phyloP scores from a whole-genome alignment of 202 grass and related monocot genomes.

The Saccharum hybrid region DNA sequence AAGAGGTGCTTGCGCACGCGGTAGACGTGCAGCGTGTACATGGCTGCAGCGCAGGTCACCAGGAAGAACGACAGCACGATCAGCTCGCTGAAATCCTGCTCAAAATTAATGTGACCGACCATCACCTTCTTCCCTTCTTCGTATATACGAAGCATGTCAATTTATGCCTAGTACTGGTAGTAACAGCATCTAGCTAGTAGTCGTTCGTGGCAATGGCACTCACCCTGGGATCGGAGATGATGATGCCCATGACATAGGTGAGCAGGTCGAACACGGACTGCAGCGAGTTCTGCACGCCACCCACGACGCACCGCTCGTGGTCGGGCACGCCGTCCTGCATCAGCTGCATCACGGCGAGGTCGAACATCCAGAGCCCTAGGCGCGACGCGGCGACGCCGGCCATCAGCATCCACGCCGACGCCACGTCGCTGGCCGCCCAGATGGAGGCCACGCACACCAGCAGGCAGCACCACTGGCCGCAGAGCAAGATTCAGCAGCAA shows the following conservation, averaged over 20 bases:
- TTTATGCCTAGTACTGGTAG: not conserved
- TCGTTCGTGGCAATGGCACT: not conserved
- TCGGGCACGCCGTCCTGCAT: constrained; percentile 85
- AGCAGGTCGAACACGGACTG: constrained; percentile 90
- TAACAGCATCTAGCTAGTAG: not conserved
- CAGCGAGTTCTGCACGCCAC: constrained; percentile 87
- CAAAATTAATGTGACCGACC: no score
- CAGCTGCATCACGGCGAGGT: constrained; percentile 80
- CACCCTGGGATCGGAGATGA: constrained; percentile 88
- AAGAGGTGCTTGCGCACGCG: constrained; percentile 79
- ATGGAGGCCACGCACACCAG: constrained; percentile 74
- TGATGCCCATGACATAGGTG: constrained; percentile 87
- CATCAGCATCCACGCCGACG: constrained; percentile 90
- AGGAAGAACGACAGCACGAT: constrained; percentile 76
- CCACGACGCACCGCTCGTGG: constrained; percentile 76
- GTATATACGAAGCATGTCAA: no score
- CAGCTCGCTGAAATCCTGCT: constrained; percentile 80
- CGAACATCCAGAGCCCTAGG: constrained; percentile 95
- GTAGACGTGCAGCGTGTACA: constrained; percentile 78
- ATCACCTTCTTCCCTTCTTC: no score
- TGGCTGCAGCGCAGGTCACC: constrained; percentile 64
- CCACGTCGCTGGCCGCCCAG: constrained; percentile 41
- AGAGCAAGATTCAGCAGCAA: not conserved
- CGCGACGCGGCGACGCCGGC: constrained; percentile 79
- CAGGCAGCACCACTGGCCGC: constrained; percentile 77